These are phyloP conservation scores for Suhomyces kunorum DNA, from an alignment of 1,139 yeast species.

Conservation along the genomic window DNA sequence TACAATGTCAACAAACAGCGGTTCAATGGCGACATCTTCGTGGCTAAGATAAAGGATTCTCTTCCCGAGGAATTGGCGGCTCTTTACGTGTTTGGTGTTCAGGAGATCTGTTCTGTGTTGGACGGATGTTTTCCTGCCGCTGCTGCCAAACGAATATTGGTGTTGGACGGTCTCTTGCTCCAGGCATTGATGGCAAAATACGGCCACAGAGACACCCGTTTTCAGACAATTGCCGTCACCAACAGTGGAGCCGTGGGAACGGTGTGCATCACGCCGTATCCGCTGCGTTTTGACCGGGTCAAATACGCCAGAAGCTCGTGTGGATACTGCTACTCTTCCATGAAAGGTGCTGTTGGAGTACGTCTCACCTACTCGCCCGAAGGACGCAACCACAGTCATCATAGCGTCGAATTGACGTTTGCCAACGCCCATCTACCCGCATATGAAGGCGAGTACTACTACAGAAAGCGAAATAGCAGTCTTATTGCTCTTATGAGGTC, in stretches of 20 bases:
- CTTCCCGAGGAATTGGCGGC: constrained; percentile 42
- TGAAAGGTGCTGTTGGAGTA: constrained; percentile 76
- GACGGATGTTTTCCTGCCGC: constrained; percentile 55
- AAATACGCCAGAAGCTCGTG: constrained; percentile 43
- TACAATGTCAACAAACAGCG: constrained; percentile 41
- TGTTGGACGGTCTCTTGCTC: constrained; percentile 43
- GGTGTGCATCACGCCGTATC: constrained; percentile 52
- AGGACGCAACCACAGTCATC: constrained; percentile 14
- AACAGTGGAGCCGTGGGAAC: constrained; percentile 69
- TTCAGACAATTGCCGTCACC: constrained; percentile 47
- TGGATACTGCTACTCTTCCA: constrained; percentile 60
- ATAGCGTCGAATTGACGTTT: constrained; percentile 53
- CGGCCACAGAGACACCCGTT: constrained; percentile 32
- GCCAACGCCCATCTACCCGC: constrained; percentile 75
- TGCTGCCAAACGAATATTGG: constrained; percentile 42
- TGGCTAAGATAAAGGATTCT: constrained; percentile 25
- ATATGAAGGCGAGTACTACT: constrained; percentile 60
- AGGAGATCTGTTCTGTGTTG: constrained; percentile 68
- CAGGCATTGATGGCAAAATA: constrained; percentile 38
- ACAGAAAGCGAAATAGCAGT: constrained; percentile 53
- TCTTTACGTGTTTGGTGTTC: constrained; percentile 67
- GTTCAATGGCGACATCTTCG: constrained; percentile 26
- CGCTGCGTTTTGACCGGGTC: constrained; percentile 33
- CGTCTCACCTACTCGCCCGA: constrained; percentile 43
- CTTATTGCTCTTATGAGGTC: constrained; percentile 51